Conservation (phyloP, 2,329 filamentous ascomycete genomes). For the Xylaria sp. region DNA sequence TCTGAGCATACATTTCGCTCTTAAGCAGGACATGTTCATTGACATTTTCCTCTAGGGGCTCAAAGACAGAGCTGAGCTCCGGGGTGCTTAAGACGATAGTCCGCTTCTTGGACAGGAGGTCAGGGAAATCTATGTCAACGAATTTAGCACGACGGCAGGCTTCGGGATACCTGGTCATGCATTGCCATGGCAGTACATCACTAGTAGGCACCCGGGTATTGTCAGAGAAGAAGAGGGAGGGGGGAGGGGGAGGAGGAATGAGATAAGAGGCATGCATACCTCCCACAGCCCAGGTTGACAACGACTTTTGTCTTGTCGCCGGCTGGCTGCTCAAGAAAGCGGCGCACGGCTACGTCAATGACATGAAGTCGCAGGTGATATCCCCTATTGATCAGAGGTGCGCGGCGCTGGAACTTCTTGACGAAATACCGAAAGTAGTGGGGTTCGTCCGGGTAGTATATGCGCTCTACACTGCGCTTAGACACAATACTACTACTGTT, state of each 20-base stretch:
- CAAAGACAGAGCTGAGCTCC: slow-evolving; percentile 61
- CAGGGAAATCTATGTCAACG: slow-evolving; percentile 85
- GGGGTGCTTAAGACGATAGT: slow-evolving; percentile 68
- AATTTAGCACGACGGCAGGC: slow-evolving; percentile 68
- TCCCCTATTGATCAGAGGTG: slow-evolving; percentile 88
- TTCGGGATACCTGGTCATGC: slow-evolving; percentile 68
- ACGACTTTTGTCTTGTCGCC: slow-evolving; percentile 71
- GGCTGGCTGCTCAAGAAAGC: slow-evolving; percentile 67
- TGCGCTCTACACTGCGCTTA: slow-evolving; percentile 87
- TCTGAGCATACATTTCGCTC: slow-evolving; percentile 75
- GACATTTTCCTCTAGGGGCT: slow-evolving; percentile 46
- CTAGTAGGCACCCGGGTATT: slow-evolving; percentile 56
- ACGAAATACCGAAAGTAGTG: slow-evolving; percentile 92
- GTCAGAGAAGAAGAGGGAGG: slow-evolving; percentile 4
- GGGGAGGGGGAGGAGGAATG: slow-evolving; percentile 5
- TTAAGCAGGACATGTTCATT: slow-evolving; percentile 60
- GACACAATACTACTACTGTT: slow-evolving; percentile 93
- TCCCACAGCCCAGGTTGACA: slow-evolving; percentile 87
- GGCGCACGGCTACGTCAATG: slow-evolving; percentile 74
- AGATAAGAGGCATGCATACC: slow-evolving; percentile 60
- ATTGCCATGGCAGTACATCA: slow-evolving; percentile 87
- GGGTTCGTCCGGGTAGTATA: slow-evolving; percentile 78
- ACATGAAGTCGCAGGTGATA: slow-evolving; percentile 87
- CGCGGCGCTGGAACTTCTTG: slow-evolving; percentile 77
- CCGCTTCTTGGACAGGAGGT: slow-evolving; percentile 77